Percentiles rank a stretch among this genome's conserved stretches.
Evolutionary conservation across 805 yeast genomes (phyloP).

Genomic region (Metschnikowia corniflorae): DNA sequence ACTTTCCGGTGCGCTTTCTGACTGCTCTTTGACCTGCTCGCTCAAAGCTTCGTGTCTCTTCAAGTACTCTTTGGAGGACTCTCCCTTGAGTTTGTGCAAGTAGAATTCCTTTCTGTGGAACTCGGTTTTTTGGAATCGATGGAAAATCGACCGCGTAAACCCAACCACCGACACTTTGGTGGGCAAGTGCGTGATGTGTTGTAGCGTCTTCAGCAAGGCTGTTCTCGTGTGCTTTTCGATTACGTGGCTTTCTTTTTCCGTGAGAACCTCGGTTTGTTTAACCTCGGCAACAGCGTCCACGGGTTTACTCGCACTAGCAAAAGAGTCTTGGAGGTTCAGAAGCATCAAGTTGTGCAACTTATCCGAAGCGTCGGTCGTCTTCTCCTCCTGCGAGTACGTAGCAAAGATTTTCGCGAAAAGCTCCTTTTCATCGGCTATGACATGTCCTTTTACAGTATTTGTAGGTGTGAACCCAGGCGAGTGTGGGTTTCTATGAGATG

Average conservation of each 20-base stretch:
- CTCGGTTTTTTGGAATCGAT: constrained; percentile 10
- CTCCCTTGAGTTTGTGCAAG: constrained; percentile 16
- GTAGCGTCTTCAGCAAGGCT: constrained; percentile 22
- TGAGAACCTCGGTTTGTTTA: background rate
- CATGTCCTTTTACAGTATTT: background rate
- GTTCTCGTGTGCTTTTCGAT: constrained; percentile 9
- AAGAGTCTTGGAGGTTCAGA: constrained; percentile 15
- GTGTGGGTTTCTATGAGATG: too few relatives aligned
- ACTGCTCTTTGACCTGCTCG: constrained; percentile 12
- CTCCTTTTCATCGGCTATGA: constrained; percentile 13
- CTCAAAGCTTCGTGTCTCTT: constrained; percentile 21
- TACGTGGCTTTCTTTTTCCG: constrained; percentile 1
- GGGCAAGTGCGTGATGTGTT: constrained; percentile 18
- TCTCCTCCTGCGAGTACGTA: constrained; percentile 12
- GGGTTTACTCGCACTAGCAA: constrained; percentile 2
- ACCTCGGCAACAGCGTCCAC: background rate
- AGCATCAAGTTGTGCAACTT: constrained; percentile 13
- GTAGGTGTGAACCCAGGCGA: background rate
- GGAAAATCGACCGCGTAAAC: constrained; percentile 17
- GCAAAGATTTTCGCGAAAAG: constrained; percentile 17
- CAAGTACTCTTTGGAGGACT: constrained; percentile 13
- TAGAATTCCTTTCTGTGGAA: constrained; percentile 12
- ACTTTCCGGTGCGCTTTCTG: constrained; percentile 18
- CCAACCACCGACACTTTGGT: constrained; percentile 16
- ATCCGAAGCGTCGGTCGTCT: background rate